Conservation (phyloP, 2,329 filamentous ascomycete genomes). For the Curvularia hawaiiensis region DNA sequence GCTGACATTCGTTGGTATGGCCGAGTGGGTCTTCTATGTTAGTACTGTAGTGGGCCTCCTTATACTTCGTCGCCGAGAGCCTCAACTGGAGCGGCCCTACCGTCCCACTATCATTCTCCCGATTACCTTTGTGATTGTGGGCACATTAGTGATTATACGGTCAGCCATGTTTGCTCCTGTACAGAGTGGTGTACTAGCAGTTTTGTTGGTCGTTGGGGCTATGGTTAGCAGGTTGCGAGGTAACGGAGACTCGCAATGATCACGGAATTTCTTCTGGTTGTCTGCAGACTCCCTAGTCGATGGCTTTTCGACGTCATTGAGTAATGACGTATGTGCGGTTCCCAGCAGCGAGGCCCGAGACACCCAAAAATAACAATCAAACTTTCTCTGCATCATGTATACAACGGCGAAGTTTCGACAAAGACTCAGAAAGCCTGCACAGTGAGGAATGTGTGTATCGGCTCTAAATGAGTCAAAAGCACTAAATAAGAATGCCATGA, state of each 20-base stretch:
- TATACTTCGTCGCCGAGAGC: slow-evolving; percentile 62
- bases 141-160: slow-evolving; percentile 63
- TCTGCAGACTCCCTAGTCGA: background rate
- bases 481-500: background rate
- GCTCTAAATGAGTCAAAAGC: background rate
- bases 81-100: slow-evolving; percentile 61
- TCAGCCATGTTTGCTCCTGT: slow-evolving; percentile 64
- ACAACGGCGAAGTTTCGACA: background rate
- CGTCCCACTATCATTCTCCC: slow-evolving; percentile 60
- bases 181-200: slow-evolving; percentile 59
- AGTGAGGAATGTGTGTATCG: background rate
- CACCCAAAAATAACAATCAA: slow-evolving; percentile 2
- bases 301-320: background rate
- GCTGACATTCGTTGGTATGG: slow-evolving; percentile 56
- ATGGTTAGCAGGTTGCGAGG: slow-evolving; percentile 40
- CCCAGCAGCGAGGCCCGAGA: background rate
- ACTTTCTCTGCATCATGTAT: slow-evolving; percentile 1
- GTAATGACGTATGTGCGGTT: background rate
- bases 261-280: background rate
- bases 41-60: slow-evolving; percentile 65
- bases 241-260: slow-evolving; percentile 12
- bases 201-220: slow-evolving; percentile 58
- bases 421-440: background rate
- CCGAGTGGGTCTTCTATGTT: slow-evolving; percentile 66
- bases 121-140: slow-evolving; percentile 60